Evolutionary conservation across 179 eudicot genomes (phyloP).

Genomic region (Amaranthus tricolor): DNA sequence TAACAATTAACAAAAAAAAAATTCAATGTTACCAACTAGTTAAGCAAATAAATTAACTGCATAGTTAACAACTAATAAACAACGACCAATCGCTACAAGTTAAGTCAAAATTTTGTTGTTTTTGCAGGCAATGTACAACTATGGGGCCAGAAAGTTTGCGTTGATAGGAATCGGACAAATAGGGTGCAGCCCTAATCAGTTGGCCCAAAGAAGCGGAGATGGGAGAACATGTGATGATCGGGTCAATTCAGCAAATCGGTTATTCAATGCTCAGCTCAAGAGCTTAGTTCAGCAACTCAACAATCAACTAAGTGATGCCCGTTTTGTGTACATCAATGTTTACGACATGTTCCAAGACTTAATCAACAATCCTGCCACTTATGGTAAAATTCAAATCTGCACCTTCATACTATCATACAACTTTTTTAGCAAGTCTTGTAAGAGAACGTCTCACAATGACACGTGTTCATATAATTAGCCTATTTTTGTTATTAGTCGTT

Average conservation of each 20-base stretch:
- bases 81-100: too few species aligned
- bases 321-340: conserved; percentile 60
- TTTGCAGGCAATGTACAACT: conserved; percentile 52
- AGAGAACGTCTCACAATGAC: too few species aligned
- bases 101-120: neutral
- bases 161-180: conserved; percentile 42
- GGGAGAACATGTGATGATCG: conserved; percentile 63
- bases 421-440: too few species aligned
- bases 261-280: conserved; percentile 60
- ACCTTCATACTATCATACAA: neutral
- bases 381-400: conserved; percentile 35
- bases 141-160: conserved; percentile 46
- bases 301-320: conserved; percentile 48
- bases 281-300: conserved; percentile 61
- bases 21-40: too few species aligned
- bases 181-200: conserved; percentile 52
- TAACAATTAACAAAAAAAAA: too few species aligned
- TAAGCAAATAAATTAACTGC: too few species aligned
- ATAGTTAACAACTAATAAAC: too few species aligned
- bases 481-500: too few species aligned
- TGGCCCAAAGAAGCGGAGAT: conserved; percentile 78
- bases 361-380: conserved; percentile 44
- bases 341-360: conserved; percentile 74
- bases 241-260: conserved; percentile 62
- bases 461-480: too few species aligned